Conservation (phyloP, 768 basidiomycete genomes). For the Gymnopilus dilepis region DNA sequence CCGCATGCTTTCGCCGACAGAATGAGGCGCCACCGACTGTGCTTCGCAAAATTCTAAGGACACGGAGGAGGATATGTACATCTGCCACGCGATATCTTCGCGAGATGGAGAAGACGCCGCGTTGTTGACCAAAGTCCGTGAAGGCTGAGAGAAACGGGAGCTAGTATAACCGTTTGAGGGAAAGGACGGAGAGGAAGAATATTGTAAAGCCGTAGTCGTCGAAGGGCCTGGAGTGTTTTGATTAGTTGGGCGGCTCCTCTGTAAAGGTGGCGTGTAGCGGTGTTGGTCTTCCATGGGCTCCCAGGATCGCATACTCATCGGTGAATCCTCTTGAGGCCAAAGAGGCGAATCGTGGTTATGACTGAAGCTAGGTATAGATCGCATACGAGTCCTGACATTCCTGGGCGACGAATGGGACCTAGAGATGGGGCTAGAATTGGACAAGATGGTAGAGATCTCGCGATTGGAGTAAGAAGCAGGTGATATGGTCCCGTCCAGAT, state of each 20-base stretch:
- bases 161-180: neutral
- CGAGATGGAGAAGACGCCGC: constrained; percentile 10
- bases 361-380: constrained; percentile 14
- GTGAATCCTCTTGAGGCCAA: neutral
- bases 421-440: constrained; percentile 9
- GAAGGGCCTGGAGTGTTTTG: neutral
- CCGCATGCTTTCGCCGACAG: neutral
- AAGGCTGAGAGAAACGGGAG: neutral
- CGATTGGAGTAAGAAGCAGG: constrained; percentile 16
- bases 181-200: neutral
- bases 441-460: constrained; percentile 1
- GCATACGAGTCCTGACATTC: constrained; percentile 12
- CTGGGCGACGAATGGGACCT: constrained; percentile 1
- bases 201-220: neutral
- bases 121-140: neutral
- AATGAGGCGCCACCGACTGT: constrained; percentile 2
- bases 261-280: neutral
- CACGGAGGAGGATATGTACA: constrained; percentile 28
- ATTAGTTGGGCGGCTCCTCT: neutral
- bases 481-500: constrained; percentile 7
- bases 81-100: constrained; percentile 27
- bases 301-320: constrained; percentile 12
- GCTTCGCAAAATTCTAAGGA: constrained; percentile 19
- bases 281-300: neutral
- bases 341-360: neutral